Evolutionary conservation across 2,329 filamentous ascomycete genomes (phyloP), one percentile per base, ranked within the genome.

Genomic region (Botryotinia globosa): DNA sequence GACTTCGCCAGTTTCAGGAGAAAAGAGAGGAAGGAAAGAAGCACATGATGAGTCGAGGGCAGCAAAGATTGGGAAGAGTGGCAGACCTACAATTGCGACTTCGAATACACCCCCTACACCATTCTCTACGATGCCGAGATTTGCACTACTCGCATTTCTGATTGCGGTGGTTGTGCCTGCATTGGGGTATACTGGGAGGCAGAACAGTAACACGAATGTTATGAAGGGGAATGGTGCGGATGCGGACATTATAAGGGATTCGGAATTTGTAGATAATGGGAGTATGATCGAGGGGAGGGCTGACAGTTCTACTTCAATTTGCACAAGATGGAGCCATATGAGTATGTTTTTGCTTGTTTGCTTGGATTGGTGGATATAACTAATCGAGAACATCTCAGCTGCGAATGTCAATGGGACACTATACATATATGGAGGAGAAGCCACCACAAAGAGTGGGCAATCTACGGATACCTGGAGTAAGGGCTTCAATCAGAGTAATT

Each of bases 401-500:
- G 89, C 92, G 5, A 80, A 92, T 51, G 85, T 94, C 25, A 94
- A 94, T 76, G 92, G 91, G 22, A 94, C 91, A 0, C 79, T 94
- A 4, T 94, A 93, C 79, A 87, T 93, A 71, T 94, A 93, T 76
- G 92, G 92, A 51, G 92, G 92, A 39, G 86, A 91, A 76, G 86
- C 88, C 22, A 91, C 85, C 67, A 87, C 84, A 1, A 81, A 85
- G 25, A 80, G 85, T 22, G 85, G 85, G 51, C 91, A 94, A 77
- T 85, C 83, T 1, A 81, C 83, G 9, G 83, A 93, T 78, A 91
- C 88, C 1, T 94, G 92, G 92, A 93, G 89, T 91, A 85, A 78
- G 87, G 78, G 20, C 25, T 61, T 45, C 20, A 14, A 9, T 29
- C 16, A 8, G 7, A 59, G 16, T 7, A 68, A 18, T 67, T 20